Percentiles rank a stretch among this genome's conserved stretches.
These are phyloP conservation scores for Pugionium dolabratum DNA, from an alignment of 345 rosid species.

Conservation along the genomic window DNA sequence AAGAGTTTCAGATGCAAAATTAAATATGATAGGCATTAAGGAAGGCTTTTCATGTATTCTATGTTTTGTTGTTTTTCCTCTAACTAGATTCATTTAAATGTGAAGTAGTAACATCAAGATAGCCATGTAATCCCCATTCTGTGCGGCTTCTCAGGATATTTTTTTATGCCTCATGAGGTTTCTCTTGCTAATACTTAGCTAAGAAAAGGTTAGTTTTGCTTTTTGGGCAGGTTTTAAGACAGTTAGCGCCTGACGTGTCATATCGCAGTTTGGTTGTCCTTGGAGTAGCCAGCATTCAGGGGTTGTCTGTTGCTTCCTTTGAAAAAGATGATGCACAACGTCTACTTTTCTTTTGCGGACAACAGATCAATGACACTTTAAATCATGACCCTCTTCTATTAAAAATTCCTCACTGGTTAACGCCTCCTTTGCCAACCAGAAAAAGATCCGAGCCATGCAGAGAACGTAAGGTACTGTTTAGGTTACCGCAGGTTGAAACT, in stretches of 20 bases:
- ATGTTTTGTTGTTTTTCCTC: background rate
- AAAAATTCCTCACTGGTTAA: conserved; percentile 72
- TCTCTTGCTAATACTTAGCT: conserved; percentile 14
- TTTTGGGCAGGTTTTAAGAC: conserved; percentile 73
- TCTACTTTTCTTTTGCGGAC: conserved; percentile 74
- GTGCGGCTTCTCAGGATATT: conserved; percentile 20
- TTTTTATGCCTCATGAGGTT: background rate
- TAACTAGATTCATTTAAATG: conserved; percentile 13
- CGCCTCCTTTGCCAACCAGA: conserved; percentile 77
- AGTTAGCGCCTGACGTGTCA: conserved; percentile 88
- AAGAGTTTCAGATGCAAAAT: conserved; percentile 2
- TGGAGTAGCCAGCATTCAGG: conserved; percentile 97
- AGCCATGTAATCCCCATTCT: conserved; percentile 20
- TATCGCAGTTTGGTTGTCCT: conserved; percentile 88
- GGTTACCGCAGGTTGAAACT: conserved; percentile 18
- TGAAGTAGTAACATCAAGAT: conserved; percentile 14
- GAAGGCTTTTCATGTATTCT: background rate
- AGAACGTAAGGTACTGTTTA: conserved; percentile 48
- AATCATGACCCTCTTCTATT: conserved; percentile 40
- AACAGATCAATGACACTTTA: conserved; percentile 47
- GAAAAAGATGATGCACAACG: conserved; percentile 95
- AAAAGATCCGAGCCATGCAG: conserved; percentile 60
- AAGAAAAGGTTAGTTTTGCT: conserved; percentile 11
- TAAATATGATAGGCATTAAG: background rate
- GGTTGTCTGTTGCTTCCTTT: conserved; percentile 93